Percentiles rank a stretch among this genome's conserved stretches.
These are phyloP conservation scores for Alternaria incomplexa DNA, from an alignment of 2,329 filamentous ascomycete genomes.

Conservation along the genomic window DNA sequence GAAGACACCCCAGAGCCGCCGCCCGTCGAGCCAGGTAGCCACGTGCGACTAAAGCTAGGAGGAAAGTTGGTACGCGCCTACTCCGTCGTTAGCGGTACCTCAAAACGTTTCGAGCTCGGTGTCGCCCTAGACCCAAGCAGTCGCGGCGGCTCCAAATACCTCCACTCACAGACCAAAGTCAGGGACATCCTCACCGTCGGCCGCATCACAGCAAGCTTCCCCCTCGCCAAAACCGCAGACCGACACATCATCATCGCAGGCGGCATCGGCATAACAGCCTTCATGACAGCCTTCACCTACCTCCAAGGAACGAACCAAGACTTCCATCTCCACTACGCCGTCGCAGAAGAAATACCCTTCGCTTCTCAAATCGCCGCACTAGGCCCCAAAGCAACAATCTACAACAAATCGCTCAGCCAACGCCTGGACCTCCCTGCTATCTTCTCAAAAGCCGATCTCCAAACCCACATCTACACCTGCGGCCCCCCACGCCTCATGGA, in stretches of 20 bases:
- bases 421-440: slow-evolving; percentile 60
- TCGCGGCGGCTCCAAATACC: slow-evolving; percentile 66
- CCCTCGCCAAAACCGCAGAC: slow-evolving; percentile 55
- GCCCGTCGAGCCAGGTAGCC: slow-evolving; percentile 55
- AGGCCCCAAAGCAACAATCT: slow-evolving; percentile 55
- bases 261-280: slow-evolving; percentile 71
- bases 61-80: slow-evolving; percentile 65
- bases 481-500: slow-evolving; percentile 65
- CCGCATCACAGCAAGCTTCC: slow-evolving; percentile 59
- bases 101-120: slow-evolving; percentile 62
- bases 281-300: slow-evolving; percentile 58
- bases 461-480: slow-evolving; percentile 67
- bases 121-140: slow-evolving; percentile 62
- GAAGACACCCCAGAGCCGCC: slow-evolving; percentile 40
- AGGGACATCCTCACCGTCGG: slow-evolving; percentile 61
- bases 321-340: slow-evolving; percentile 65
- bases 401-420: slow-evolving; percentile 59
- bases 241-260: slow-evolving; percentile 69
- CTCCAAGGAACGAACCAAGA: slow-evolving; percentile 42
- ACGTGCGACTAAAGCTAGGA: slow-evolving; percentile 64
- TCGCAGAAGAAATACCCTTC: slow-evolving; percentile 63
- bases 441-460: slow-evolving; percentile 57
- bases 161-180: slow-evolving; percentile 58
- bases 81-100: slow-evolving; percentile 62
- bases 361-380: slow-evolving; percentile 54